Base-by-base conservation (phyloP, 164 flowering plant genomes). In the Echeveria elegans region DNA sequence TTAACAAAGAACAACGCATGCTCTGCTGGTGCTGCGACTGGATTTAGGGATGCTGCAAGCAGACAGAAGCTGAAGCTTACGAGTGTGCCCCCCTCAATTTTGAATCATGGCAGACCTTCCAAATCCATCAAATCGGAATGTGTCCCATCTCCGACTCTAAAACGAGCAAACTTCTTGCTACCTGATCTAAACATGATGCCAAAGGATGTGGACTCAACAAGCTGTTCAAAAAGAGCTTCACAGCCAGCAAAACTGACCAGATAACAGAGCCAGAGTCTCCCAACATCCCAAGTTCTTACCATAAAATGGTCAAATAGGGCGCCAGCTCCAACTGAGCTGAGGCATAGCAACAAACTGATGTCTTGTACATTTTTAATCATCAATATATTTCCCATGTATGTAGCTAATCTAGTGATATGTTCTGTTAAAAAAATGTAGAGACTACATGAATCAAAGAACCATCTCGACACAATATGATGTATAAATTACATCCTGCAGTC, bases 101-200 rank as follows among this genome's bases (percentile, higher is more conserved):
- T 43, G 48, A 43, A 11, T 16, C 48, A 43, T 4, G 5, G 48
- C 48, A 10, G 48, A 34, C 7, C 37, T 3, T 34, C 48, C 48
- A 10, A 43, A 43, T 4, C 48, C 48, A 3, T 3, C 14, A 16
- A 43, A 43, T 5, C 48, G 10, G 48, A 43, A 43, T 16, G 16
- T 16, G 48, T 4, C 5, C 2, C 48, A 43, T 43, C 19, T 14
- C 48, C 48, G 10, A 14, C 48, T 16, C 48, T 4, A 5, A 16
- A 43, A 43, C 4, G 5, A 43, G 48, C 48, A 14, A 43, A 43
- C 4, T 43, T 16, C 48, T 10, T 43, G 48, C 10, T 43, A 43
- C 48, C 48, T 43, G 48, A 43, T 43, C 48, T 43, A 43, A 43
- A 43, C 48, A 43, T 43, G 48, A 43, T 43, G 48, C 48, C 48